These are phyloP conservation scores for Exophiala mesophila DNA, from an alignment of 2,329 filamentous ascomycete genomes.

Conservation along the genomic window DNA sequence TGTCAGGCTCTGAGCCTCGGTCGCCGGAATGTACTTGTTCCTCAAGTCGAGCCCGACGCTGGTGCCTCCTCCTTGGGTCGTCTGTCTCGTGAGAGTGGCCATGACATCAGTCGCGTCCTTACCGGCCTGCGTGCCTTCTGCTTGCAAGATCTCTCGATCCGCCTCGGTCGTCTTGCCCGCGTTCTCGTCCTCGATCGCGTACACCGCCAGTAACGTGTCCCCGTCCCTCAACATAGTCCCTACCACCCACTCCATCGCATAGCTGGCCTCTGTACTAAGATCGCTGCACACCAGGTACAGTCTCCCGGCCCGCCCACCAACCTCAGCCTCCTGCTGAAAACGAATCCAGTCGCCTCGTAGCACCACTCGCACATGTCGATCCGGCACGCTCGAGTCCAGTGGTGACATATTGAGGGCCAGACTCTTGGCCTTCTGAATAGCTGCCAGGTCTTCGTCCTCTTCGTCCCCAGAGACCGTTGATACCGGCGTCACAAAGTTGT, in stretches of 20 bases:
- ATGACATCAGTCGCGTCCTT: constrained; percentile 70
- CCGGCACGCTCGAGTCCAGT: constrained; percentile 66
- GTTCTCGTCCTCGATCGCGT: constrained; percentile 83
- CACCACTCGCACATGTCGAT: constrained; percentile 82
- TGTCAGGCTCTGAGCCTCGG: constrained; percentile 36
- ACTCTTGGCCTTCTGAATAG: constrained; percentile 83
- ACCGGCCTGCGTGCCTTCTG: constrained; percentile 69
- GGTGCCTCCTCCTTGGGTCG: constrained; percentile 31
- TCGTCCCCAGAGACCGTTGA: constrained; percentile 18
- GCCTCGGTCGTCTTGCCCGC: constrained; percentile 42
- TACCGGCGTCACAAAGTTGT: constrained; percentile 3
- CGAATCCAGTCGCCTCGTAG: constrained; percentile 75
- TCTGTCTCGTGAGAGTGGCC: constrained; percentile 54
- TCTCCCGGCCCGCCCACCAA: constrained; percentile 70
- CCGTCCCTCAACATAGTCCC: constrained; percentile 91
- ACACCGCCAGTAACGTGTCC: constrained; percentile 88
- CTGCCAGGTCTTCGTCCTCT: constrained; percentile 71
- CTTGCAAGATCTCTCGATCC: constrained; percentile 33
- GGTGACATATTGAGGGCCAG: constrained; percentile 75
- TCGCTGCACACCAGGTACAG: constrained; percentile 97
- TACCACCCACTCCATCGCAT: constrained; percentile 95
- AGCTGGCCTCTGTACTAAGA: constrained; percentile 86
- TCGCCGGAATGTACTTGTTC: constrained; percentile 31
- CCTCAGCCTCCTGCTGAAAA: constrained; percentile 65
- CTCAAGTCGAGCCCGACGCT: constrained; percentile 17